These are phyloP conservation scores for Metschnikowia vanudenii DNA, from an alignment of 805 yeast species.

Conservation along the genomic window DNA sequence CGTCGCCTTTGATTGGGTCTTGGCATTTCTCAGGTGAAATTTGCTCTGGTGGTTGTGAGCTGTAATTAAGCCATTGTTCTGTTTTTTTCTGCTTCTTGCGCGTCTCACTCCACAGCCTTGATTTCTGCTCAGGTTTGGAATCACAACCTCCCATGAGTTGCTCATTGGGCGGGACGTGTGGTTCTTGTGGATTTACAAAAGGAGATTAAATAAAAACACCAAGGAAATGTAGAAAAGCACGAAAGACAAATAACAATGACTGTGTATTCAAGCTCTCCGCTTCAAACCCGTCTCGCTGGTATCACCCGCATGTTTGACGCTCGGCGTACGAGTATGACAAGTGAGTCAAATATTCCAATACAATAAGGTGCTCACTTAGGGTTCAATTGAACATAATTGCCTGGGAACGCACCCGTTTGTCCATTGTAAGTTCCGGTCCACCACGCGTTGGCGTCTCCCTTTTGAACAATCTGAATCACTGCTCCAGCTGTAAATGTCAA, in stretches of 20 bases:
- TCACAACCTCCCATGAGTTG: not conserved
- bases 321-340: no score
- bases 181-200: not conserved
- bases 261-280: no score
- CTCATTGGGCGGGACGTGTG: not conserved
- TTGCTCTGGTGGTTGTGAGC: conserved; percentile 3
- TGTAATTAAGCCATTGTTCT: not conserved
- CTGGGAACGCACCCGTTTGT: conserved; percentile 90
- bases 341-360: no score
- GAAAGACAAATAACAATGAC: no score
- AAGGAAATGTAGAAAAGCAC: no score
- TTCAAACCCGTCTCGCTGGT: no score
- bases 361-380: conserved; percentile 2
- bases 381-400: conserved; percentile 85
- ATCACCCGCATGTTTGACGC: no score
- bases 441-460: conserved; percentile 93
- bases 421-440: conserved; percentile 94
- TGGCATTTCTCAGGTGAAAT: conserved; percentile 1
- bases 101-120: not conserved
- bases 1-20: not conserved
- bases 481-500: conserved; percentile 86
- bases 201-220: no score
- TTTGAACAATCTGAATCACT: conserved; percentile 75
- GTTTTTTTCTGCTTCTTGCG: not conserved
- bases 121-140: not conserved